Evolutionary conservation across 2,329 filamentous ascomycete genomes (phyloP), one percentile per base, ranked within the genome.

Genomic region (Karstenula rhodostoma): DNA sequence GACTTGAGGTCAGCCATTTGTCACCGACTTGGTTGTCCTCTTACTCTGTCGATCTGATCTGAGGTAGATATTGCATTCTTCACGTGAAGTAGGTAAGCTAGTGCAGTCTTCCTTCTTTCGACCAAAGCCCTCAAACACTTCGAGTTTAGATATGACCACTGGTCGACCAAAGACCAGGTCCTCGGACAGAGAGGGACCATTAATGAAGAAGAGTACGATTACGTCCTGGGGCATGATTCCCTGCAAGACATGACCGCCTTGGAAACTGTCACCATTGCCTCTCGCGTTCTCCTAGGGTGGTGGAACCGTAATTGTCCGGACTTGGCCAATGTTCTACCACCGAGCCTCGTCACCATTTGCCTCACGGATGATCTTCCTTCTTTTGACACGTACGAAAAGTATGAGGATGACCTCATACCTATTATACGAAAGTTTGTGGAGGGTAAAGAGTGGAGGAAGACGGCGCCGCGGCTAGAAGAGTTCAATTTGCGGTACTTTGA

Each of bases 91-190:
- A 6, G 12, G 17, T 40, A 33, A 23, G 10, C 25, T 51, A n/a
- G n/a, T n/a, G n/a, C n/a, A n/a, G n/a, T n/a, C n/a, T n/a, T n/a
- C n/a, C n/a, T n/a, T n/a, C n/a, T n/a, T n/a, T n/a, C n/a, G n/a
- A n/a, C n/a, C n/a, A n/a, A n/a, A n/a, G n/a, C 48, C 12, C 48
- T 51, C 27, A 35, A 35, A n/a, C 48, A 51, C 48, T 33, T 51
- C 17, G 13, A 33, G 17, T 33, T 51, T 51, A 17, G 2, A 33
- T 27, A 32, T 33, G 10, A 23, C 17, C 25, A 32, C 12, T 51
- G 48, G 48, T 35, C 48, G 15, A 33, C 7, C 12, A 27, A 33
- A 51, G 48, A 51, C 27, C 48, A 9, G 32, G 35, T 51, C 19
- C 0, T 33, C 9, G 48, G 29, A 33, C 4, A 23, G 7, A 32